Conservation (phyloP, 164 flowering plant species). For the Berberis vulgaris region DNA sequence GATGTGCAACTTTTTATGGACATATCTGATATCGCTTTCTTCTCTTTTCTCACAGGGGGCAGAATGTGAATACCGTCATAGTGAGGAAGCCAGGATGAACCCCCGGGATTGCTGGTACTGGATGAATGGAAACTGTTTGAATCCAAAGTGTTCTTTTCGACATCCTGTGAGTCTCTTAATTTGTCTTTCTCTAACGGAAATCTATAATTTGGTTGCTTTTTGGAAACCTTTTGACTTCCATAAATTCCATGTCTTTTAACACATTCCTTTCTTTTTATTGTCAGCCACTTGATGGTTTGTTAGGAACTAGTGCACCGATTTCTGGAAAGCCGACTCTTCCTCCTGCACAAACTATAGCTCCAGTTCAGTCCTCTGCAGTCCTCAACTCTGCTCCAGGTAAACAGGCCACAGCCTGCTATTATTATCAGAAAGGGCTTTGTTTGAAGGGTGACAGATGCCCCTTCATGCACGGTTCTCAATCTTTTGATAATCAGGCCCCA, state of each 20-base stretch:
- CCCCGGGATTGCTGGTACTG: slow-evolving; percentile 92
- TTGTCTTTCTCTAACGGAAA: background rate
- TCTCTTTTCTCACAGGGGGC: slow-evolving; percentile 44
- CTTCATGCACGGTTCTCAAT: slow-evolving; percentile 47
- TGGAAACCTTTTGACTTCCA: background rate
- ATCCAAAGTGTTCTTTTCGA: slow-evolving; percentile 78
- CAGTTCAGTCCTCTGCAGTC: slow-evolving; percentile 16
- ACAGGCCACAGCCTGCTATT: slow-evolving; percentile 63
- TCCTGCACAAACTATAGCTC: slow-evolving; percentile 20
- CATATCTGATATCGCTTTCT: background rate
- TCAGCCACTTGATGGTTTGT: slow-evolving; percentile 81
- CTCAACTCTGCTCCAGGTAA: slow-evolving; percentile 30
- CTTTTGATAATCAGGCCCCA: slow-evolving; percentile 20
- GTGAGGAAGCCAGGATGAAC: slow-evolving; percentile 80
- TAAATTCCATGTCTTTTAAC: background rate
- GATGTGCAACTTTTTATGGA: background rate
- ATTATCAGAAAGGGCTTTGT: slow-evolving; percentile 74
- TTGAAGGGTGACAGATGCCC: slow-evolving; percentile 80
- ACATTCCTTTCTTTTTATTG: background rate
- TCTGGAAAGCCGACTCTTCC: slow-evolving; percentile 32
- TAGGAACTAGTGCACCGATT: slow-evolving; percentile 35
- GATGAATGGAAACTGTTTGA: slow-evolving; percentile 80
- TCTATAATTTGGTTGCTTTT: background rate
- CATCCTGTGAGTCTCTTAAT: slow-evolving; percentile 59
- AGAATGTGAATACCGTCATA: slow-evolving; percentile 95